Evolutionary conservation across 2,329 filamentous ascomycete genomes (phyloP), one percentile per base, ranked within the genome.

Genomic region (Pestalotiopsis sp.): DNA sequence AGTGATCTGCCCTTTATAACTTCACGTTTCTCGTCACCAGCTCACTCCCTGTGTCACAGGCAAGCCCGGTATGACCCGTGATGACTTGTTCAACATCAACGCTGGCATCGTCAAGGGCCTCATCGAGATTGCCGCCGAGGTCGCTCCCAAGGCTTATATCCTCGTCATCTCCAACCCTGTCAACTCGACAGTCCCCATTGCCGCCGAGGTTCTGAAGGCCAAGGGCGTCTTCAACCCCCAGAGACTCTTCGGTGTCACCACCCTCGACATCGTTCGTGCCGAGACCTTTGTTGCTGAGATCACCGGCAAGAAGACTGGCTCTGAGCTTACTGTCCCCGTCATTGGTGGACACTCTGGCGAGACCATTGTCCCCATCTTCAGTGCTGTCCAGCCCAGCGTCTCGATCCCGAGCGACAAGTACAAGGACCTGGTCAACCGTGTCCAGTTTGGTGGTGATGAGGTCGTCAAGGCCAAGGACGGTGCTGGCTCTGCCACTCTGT

Each of bases 1-100:
- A 78, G 92, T 87, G 9, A n/a, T 55, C 60, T 62, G 12, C 12
- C 36, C 2, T 14, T 17, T 12, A 3, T 20, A 4, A 3, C 27
- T 17, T 39, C 25, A n/a, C 31, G 14, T 11, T 9, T n/a, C 1
- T 11, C 4, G 12, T 36, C 27, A 13, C 17, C 3, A 27, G 49
- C 62, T 72, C 67, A 70, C 72, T 75, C 68, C 77, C 73, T 59
- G 76, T 73, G 36, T 52, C 65, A 17, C 73, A 98, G 95, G 95
- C 85, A 98, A 98, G 89, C 96, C 96, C 77, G 96, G 96, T 78
- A 99, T 99, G 96, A 98, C 93, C 83, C 94, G 96, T 86, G 96
- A 99, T 78, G 96, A 98, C 81, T 93, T 99, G 69, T 99, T 99
- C 92, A 98, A 98, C 86, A 97, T 98, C 88, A 99, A 99, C 82